Conservation (phyloP, 352 stramenopile genomes). For the Pythium rishiriense region DNA sequence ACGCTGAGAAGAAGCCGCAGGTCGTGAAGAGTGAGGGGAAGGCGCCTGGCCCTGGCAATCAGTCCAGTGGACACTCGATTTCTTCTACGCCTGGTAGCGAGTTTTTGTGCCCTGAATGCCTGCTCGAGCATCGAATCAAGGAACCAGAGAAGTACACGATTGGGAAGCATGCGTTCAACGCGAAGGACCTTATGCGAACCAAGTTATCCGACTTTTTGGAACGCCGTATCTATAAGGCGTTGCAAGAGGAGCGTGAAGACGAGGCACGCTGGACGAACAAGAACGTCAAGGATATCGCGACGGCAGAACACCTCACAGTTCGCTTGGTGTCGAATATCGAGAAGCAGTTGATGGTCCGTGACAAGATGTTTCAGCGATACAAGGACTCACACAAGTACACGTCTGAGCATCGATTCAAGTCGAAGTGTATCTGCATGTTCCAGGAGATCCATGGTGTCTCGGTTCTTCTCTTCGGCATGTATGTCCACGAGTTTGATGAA, state of each 20-base stretch:
- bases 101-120: constrained; percentile 94
- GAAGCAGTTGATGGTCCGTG: constrained; percentile 93
- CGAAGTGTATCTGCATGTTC: constrained; percentile 99
- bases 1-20: constrained; percentile 89
- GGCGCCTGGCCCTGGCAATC: constrained; percentile 15
- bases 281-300: constrained; percentile 88
- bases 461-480: constrained; percentile 99
- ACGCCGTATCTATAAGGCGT: constrained; percentile 86
- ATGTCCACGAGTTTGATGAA: constrained; percentile 99
- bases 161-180: constrained; percentile 90
- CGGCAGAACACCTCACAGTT: constrained; percentile 92
- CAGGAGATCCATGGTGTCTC: constrained; percentile 99
- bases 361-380: constrained; percentile 95
- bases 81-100: constrained; percentile 77
- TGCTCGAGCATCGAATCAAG: constrained; percentile 86
- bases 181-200: constrained; percentile 93
- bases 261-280: constrained; percentile 82
- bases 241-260: constrained; percentile 88
- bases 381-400: constrained; percentile 90
- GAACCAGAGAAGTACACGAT: constrained; percentile 84
- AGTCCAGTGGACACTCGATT: constrained; percentile 55
- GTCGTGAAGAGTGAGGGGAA: constrained; percentile 57
- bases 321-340: constrained; percentile 96
- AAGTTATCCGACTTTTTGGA: constrained; percentile 96
- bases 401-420: constrained; percentile 91